phyloP scores from a whole-genome alignment of 2,329 filamentous ascomycete genomes.

The Zasmidium angulare region DNA sequence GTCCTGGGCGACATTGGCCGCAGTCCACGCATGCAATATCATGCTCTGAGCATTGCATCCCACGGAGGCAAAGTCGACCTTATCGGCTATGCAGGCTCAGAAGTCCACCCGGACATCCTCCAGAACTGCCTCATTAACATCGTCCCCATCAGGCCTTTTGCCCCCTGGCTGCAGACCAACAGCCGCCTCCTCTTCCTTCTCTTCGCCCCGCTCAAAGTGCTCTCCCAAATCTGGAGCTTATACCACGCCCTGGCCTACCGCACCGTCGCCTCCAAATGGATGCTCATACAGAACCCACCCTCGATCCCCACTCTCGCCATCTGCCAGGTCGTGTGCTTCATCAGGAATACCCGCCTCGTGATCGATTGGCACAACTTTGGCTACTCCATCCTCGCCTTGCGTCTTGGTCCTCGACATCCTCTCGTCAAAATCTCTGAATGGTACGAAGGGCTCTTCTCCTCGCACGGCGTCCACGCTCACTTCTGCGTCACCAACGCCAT shows the following conservation, averaged over 20 bases:
- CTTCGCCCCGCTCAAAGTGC: conserved; percentile 77
- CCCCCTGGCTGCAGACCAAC: conserved; percentile 64
- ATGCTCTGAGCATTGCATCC: conserved; percentile 86
- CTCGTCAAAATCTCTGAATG: conserved; percentile 74
- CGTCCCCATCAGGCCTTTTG: conserved; percentile 67
- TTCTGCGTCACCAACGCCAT: conserved; percentile 90
- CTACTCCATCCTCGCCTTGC: conserved; percentile 81
- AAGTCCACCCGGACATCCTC: conserved; percentile 74
- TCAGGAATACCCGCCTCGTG: conserved; percentile 78
- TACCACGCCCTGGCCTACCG: conserved; percentile 71
- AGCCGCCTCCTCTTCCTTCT: conserved; percentile 74
- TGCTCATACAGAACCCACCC: conserved; percentile 89
- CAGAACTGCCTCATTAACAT: conserved; percentile 69
- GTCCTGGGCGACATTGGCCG: conserved; percentile 94
- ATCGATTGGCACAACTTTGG: conserved; percentile 99
- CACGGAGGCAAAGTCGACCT: conserved; percentile 78
- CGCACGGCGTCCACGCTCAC: conserved; percentile 62
- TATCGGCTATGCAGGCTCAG: conserved; percentile 85
- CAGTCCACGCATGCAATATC: conserved; percentile 97
- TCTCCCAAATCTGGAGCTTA: conserved; percentile 75
- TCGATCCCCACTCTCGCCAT: conserved; percentile 87
- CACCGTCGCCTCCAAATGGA: conserved; percentile 74
- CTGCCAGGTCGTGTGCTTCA: conserved; percentile 67
- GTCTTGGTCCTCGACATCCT: conserved; percentile 63
- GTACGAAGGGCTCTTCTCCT: conserved; percentile 75